Base-by-base conservation (phyloP, 306 rosid species). In the Echinosophora koreensis region DNA sequence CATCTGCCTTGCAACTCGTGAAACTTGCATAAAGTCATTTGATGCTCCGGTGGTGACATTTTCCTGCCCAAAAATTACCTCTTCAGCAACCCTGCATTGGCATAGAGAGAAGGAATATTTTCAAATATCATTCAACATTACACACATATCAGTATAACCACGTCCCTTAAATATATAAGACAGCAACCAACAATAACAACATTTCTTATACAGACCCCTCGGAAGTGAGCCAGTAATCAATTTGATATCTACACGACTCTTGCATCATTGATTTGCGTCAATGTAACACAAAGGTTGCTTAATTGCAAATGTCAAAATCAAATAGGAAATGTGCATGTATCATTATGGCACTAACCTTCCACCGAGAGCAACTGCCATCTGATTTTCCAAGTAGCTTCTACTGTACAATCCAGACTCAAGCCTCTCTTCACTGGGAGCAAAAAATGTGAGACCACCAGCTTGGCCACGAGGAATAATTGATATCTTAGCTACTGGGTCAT, bases 1-100 rank as follows among this genome's bases (percentile, higher is more conserved):
- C 93, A 90, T 90, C 73, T 90, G 96, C 71, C 96, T 88, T 3
- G 96, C 96, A 64, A 88, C 96, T 14, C 96, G 76, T 11, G 96
- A 90, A 34, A 90, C 96, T 87, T 88, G 96, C 96, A 90, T 90
- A 82, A 90, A 90, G 80, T 90, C 96, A 32, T 89, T 90, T 10
- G 96, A 90, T 44, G 96, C 96, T 10, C 96, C 96, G 0, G 96
- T 90, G 4, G 93, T 90, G 62, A 90, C 96, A 57, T 90, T 90
- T 3, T 89, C 91, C 14, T 11, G 17, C 11, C 77, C 77, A 55
- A 71, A 71, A 6, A 71, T 71, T 3, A 71, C 77, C 66, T 90
- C 96, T 77, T 89, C 93, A 0, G 89, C 93, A 72, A 89, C 91
- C 60, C 91, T 89, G 86, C 69, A 77, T 42, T n/a, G 11, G 9